Evolutionary conservation across 768 basidiomycete species (phyloP).

Genomic region (Phylloporus arenicola): DNA sequence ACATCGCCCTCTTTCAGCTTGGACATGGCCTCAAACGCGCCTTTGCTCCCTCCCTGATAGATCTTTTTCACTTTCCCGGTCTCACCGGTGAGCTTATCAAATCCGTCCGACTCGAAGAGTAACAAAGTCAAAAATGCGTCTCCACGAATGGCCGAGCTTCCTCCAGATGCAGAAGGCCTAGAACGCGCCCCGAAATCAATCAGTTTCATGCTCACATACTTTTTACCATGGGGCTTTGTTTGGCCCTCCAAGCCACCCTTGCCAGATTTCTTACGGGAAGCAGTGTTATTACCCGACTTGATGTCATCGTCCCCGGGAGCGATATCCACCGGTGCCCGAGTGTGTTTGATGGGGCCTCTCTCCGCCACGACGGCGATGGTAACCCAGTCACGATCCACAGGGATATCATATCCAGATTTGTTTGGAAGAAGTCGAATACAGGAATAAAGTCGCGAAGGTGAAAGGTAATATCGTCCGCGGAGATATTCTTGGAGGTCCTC

Average conservation of each 20-base stretch:
- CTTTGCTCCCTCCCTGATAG: slow-evolving; percentile 85
- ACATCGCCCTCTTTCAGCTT: slow-evolving; percentile 88
- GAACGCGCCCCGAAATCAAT: slow-evolving; percentile 72
- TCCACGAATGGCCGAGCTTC: slow-evolving; percentile 60
- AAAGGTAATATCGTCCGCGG: slow-evolving; percentile 77
- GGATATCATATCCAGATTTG: slow-evolving; percentile 84
- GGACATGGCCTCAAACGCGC: slow-evolving; percentile 85
- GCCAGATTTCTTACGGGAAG: slow-evolving; percentile 10
- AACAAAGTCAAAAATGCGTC: slow-evolving; percentile 81
- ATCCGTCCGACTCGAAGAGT: slow-evolving; percentile 82
- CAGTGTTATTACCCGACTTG: slow-evolving; percentile 1
- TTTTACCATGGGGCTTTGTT: slow-evolving; percentile 53
- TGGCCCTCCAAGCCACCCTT: slow-evolving; percentile 15
- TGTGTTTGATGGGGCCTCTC: slow-evolving; percentile 72
- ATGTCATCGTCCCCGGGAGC: slow-evolving; percentile 39
- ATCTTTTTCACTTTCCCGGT: slow-evolving; percentile 52
- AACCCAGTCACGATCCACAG: slow-evolving; percentile 89
- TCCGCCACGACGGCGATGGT: slow-evolving; percentile 96
- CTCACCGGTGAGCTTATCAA: slow-evolving; percentile 50
- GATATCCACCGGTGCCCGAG: slow-evolving; percentile 54
- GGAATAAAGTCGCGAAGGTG: slow-evolving; percentile 87
- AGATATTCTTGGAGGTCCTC: slow-evolving; percentile 78
- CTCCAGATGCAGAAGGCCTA: slow-evolving; percentile 49
- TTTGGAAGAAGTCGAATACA: slow-evolving; percentile 70
- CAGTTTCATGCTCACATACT: slow-evolving; percentile 82